phyloP scores from a whole-genome alignment of 2,329 filamentous ascomycete species.

The Scytalidium sp. region DNA sequence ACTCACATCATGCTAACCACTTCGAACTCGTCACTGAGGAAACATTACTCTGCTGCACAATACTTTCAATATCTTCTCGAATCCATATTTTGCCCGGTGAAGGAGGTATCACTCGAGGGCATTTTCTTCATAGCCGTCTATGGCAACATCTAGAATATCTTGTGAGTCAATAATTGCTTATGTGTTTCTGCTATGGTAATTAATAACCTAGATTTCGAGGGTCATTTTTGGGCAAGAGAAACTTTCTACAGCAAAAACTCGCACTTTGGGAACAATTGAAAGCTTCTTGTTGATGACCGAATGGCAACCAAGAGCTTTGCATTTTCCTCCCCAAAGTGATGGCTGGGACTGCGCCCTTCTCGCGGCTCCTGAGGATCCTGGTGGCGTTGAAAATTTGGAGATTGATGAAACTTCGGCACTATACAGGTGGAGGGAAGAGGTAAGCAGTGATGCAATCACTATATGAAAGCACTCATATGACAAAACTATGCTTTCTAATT shows the following conservation, averaged over 20 bases:
- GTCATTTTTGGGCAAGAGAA: slow-evolving; percentile 53
- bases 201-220: too few species aligned
- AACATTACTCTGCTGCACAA: slow-evolving; percentile 49
- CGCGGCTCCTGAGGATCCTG: too few species aligned
- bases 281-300: slow-evolving; percentile 51
- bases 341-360: slow-evolving; percentile 54
- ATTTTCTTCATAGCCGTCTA: slow-evolving; percentile 50
- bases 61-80: slow-evolving; percentile 52
- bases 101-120: slow-evolving; percentile 43
- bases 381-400: slow-evolving; percentile 27
- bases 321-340: slow-evolving; percentile 50
- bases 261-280: slow-evolving; percentile 50
- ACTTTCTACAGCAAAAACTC: slow-evolving; percentile 43
- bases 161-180: too few species aligned
- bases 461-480: too few species aligned
- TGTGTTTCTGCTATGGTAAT: slow-evolving; percentile 16
- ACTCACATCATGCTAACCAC: slow-evolving; percentile 45
- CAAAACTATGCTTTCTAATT: too few species aligned
- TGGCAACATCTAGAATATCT: slow-evolving; percentile 54
- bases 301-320: slow-evolving; percentile 53
- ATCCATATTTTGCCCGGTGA: slow-evolving; percentile 41
- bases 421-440: slow-evolving; percentile 32
- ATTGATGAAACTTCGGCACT: slow-evolving; percentile 26
- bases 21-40: slow-evolving; percentile 45
- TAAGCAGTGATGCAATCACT: too few species aligned